phyloP scores from a whole-genome alignment of 192 early-diverging fungal species.

The Glomus cerebriforme region DNA sequence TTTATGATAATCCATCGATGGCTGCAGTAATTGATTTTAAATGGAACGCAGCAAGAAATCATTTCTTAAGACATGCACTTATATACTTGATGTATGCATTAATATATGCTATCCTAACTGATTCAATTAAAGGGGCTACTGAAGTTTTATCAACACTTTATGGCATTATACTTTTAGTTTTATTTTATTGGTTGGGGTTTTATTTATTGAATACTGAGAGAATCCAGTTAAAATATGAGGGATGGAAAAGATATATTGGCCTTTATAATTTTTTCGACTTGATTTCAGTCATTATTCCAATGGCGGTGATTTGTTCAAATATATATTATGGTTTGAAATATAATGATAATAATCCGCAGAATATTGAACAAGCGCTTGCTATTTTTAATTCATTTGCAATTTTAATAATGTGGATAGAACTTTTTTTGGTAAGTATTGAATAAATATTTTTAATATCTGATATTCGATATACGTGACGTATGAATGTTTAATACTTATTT shows the following conservation, averaged over 20 bases:
- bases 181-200: neutral
- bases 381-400: neutral
- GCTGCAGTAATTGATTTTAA: neutral
- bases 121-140: neutral
- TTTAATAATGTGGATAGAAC: neutral
- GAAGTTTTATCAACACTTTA: neutral
- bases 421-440: neutral
- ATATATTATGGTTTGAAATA: neutral
- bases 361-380: too few relatives aligned
- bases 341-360: neutral
- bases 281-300: neutral
- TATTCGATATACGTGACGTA: neutral
- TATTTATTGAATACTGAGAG: neutral
- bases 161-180: neutral
- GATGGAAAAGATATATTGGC: neutral
- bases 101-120: neutral
- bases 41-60: neutral
- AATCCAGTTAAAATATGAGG: neutral
- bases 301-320: neutral
- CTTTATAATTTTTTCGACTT: conserved; percentile 17
- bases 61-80: neutral
- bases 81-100: neutral
- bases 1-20: conserved; percentile 15
- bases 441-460: neutral
- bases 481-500: neutral